Conservation (phyloP, 305 asterid genomes). For the Solanum hybrid region DNA sequence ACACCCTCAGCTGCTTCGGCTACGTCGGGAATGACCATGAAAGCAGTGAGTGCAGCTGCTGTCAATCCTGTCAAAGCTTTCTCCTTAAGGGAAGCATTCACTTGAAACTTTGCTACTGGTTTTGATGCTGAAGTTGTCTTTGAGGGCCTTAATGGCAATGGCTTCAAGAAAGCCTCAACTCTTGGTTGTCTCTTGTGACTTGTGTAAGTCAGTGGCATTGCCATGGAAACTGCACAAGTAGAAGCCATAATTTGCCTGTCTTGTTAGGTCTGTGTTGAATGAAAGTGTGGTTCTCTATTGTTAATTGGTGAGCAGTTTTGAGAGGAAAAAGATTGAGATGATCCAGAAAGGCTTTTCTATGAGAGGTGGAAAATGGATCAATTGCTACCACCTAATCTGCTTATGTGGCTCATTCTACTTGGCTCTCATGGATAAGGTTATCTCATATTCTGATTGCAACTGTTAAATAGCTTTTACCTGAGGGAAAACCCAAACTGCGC, state of each 20-base stretch:
- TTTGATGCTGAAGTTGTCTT: slow-evolving; percentile 17
- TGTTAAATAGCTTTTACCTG: neutral
- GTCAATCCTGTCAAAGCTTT: slow-evolving; percentile 64
- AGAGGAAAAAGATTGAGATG: slow-evolving; percentile 10
- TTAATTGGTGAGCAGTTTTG: slow-evolving; percentile 8
- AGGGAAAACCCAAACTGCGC: neutral
- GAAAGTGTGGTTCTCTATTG: slow-evolving; percentile 1
- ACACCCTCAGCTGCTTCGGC: slow-evolving; percentile 63
- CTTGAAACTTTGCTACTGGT: slow-evolving; percentile 30
- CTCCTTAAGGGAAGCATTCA: slow-evolving; percentile 62
- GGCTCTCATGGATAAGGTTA: slow-evolving; percentile 54
- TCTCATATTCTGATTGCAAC: slow-evolving; percentile 15
- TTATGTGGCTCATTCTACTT: slow-evolving; percentile 46
- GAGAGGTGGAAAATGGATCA: slow-evolving; percentile 49
- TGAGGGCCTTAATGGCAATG: slow-evolving; percentile 35
- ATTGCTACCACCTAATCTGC: slow-evolving; percentile 4
- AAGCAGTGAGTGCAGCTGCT: slow-evolving; percentile 65
- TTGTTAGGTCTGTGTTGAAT: neutral
- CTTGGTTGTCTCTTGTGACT: slow-evolving; percentile 33
- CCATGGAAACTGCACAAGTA: slow-evolving; percentile 56
- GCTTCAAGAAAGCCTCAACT: slow-evolving; percentile 41
- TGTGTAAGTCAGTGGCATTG: slow-evolving; percentile 39
- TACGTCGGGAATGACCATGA: slow-evolving; percentile 52
- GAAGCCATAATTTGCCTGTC: slow-evolving; percentile 47
- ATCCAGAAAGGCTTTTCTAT: slow-evolving; percentile 9